Evolutionary conservation across 2,329 filamentous ascomycete genomes (phyloP).

Genomic region (Aspergillus sclerotialis): DNA sequence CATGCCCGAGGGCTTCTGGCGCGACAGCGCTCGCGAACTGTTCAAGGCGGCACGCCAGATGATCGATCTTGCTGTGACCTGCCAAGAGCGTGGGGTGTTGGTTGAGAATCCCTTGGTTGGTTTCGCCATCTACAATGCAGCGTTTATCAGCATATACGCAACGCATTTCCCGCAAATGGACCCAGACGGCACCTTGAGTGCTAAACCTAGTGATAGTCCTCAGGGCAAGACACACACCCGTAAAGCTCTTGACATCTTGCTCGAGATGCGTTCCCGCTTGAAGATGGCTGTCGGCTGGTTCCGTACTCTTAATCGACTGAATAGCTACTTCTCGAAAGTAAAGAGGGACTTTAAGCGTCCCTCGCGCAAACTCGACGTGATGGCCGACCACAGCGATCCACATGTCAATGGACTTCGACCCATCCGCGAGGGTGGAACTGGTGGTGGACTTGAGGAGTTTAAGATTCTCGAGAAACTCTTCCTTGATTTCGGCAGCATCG

Average conservation of each 20-base stretch:
- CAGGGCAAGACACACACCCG: slow-evolving; percentile 28
- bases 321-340: slow-evolving; percentile 35
- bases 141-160: slow-evolving; percentile 46
- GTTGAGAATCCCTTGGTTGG: slow-evolving; percentile 51
- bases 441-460: slow-evolving; percentile 31
- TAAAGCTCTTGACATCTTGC: slow-evolving; percentile 32
- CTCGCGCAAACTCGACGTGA: slow-evolving; percentile 25
- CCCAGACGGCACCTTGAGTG: slow-evolving; percentile 41
- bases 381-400: slow-evolving; percentile 20
- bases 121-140: slow-evolving; percentile 50
- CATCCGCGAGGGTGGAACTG: slow-evolving; percentile 24
- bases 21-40: slow-evolving; percentile 42
- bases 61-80: slow-evolving; percentile 46
- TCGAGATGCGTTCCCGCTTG: slow-evolving; percentile 33
- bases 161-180: slow-evolving; percentile 52
- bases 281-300: slow-evolving; percentile 38
- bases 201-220: slow-evolving; percentile 20
- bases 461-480: slow-evolving; percentile 37
- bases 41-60: slow-evolving; percentile 49
- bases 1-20: slow-evolving; percentile 46
- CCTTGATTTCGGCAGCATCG: slow-evolving; percentile 31
- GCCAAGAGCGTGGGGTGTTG: slow-evolving; percentile 44
- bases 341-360: slow-evolving; percentile 31
- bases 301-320: slow-evolving; percentile 36
- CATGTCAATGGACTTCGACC: slow-evolving; percentile 22